Evolutionary conservation across 2,329 filamentous ascomycete genomes (phyloP), one percentile per base, ranked within the genome.

Genomic region (Sclerotinia nivalis): DNA sequence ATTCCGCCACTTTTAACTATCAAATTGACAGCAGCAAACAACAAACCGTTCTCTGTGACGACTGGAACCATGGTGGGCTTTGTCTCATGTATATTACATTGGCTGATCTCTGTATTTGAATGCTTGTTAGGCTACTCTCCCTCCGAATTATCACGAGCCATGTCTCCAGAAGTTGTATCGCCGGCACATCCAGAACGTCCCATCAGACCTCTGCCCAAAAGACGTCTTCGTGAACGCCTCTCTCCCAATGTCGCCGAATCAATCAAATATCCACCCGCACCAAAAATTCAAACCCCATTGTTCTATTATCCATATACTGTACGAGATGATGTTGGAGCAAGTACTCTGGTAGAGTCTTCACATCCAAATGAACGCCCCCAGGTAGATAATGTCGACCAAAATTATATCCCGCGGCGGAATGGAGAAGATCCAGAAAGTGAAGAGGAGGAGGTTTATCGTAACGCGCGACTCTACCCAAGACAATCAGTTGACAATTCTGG

Each of bases 131-230:
- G 75, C 66, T 77, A 75, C 70, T 76, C 75, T 56, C 75, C 76
- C 66, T 73, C 75, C 61, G 61, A 65, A 73, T 77, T 74, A 74
- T 76, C 79, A 81, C 81, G 75, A 75, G 76, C 78, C 61, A 89
- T 90, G 87, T 88, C 87, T 77, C 84, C 89, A 74, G 93, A 97
- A 84, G 91, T 91, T 71, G 86, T 89, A 73, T 96, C 93, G 71
- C 88, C 91, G 71, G 61, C 61, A 65, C 97, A 92, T 79, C 93
- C 93, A 74, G 92, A 97, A 79, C 90, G 96, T 80, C 91, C 95
- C 72, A 99, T 99, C 79, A 91, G 93, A 78, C 96, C 96, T 69
- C 84, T 99, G 71, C 96, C 96, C 56, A 96, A 92, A 82, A 91
- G 93, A 77, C 91, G 92, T 73, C 86, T 99, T 68, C 92, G 94